These are phyloP conservation scores for Fraxinus pennsylvanica DNA, from an alignment of 257 asterid species.

Conservation along the genomic window DNA sequence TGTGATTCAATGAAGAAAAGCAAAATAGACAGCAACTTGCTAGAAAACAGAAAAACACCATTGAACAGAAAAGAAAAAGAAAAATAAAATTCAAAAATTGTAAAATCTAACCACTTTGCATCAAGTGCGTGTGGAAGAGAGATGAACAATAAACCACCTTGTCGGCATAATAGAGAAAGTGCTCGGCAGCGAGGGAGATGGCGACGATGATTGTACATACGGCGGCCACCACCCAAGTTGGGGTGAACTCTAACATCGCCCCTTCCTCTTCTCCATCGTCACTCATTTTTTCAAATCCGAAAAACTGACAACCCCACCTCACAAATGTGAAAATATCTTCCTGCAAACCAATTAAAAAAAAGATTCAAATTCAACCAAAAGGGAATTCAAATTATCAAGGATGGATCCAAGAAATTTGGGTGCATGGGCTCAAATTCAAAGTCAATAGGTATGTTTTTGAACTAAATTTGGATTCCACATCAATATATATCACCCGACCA, in stretches of 20 bases:
- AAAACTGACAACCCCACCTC: conserved; percentile 15
- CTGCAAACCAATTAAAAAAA: not conserved
- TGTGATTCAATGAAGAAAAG: too few relatives aligned
- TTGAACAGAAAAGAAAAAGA: not conserved
- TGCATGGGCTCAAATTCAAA: too few relatives aligned
- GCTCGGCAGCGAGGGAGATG: conserved; percentile 68
- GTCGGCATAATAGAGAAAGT: conserved; percentile 60
- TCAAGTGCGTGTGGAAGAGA: not conserved
- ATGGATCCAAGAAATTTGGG: too few relatives aligned
- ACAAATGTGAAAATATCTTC: not conserved
- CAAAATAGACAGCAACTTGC: too few relatives aligned
- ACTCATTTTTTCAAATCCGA: conserved; percentile 39
- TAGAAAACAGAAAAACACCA: too few relatives aligned
- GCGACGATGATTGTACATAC: conserved; percentile 74
- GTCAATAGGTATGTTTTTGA: too few relatives aligned
- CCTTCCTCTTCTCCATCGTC: conserved; percentile 68
- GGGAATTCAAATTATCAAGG: not conserved
- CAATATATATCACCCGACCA: too few relatives aligned
- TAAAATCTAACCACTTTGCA: not conserved
- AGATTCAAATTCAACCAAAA: not conserved
- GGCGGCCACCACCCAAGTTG: conserved; percentile 90
- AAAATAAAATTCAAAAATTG: not conserved
- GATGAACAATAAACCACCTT: conserved; percentile 50
- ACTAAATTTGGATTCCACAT: too few relatives aligned
- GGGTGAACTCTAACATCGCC: conserved; percentile 64